These are phyloP conservation scores for Trypanosoma avium DNA, from an alignment of 208 protist species.

Conservation along the genomic window DNA sequence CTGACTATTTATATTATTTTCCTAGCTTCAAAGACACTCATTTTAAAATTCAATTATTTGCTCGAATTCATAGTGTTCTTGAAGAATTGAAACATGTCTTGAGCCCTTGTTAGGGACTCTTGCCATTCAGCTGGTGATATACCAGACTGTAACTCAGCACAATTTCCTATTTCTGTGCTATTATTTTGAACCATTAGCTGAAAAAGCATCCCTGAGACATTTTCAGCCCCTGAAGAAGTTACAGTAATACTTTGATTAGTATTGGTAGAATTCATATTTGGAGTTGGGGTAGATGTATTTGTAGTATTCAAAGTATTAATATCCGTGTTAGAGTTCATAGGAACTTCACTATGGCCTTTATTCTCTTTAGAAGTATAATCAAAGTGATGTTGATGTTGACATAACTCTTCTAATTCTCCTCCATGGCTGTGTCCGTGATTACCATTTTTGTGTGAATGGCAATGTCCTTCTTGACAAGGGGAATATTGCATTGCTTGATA, in stretches of 20 bases:
- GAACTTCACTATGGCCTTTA: neutral
- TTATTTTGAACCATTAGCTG: slow-evolving; percentile 28
- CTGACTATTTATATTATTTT: neutral
- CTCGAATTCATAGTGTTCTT: slow-evolving; percentile 6
- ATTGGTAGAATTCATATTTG: too few relatives aligned
- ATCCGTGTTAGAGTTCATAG: neutral
- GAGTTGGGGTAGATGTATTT: neutral
- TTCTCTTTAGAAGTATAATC: neutral
- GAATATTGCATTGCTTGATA: slow-evolving; percentile 38
- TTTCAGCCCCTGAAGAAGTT: neutral
- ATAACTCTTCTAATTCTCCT: neutral
- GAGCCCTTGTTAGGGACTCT: slow-evolving; percentile 37
- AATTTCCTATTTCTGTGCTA: slow-evolving; percentile 16
- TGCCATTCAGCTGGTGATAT: slow-evolving; percentile 44
- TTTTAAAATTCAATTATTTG: neutral
- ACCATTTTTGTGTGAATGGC: slow-evolving; percentile 20
- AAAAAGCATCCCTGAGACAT: slow-evolving; percentile 10
- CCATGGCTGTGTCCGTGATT: slow-evolving; percentile 9
- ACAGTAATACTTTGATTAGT: neutral
- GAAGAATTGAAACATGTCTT: slow-evolving; percentile 62
- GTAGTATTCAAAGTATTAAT: neutral
- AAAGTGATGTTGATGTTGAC: neutral
- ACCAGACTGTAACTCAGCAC: neutral
- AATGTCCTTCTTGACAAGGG: slow-evolving; percentile 15
- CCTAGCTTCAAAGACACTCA: too few relatives aligned